A percentile compares a stretch with the other conserved stretches of the same genome.
Evolutionary conservation across 1,139 yeast genomes (phyloP).

Genomic region (Arxiozyma telluris): DNA sequence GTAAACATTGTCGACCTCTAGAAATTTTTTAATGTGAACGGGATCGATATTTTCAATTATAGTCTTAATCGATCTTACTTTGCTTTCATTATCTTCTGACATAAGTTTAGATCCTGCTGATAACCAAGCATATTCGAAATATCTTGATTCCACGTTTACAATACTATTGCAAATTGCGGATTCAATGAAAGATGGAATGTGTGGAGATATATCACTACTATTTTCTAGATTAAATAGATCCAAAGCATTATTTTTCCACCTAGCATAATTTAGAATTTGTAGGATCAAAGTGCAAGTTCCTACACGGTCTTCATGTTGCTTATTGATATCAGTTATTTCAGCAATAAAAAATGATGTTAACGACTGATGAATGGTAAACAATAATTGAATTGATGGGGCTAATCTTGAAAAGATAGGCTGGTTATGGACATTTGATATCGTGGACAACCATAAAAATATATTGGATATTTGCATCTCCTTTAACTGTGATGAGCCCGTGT

Average conservation of each 20-base stretch:
- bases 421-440: conserved; percentile 36
- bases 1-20: conserved; percentile 34
- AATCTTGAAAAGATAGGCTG: conserved; percentile 44
- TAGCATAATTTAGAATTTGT: conserved; percentile 55
- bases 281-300: conserved; percentile 64
- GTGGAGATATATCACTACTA: conserved; percentile 36
- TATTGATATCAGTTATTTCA: conserved; percentile 55
- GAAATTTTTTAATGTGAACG: conserved; percentile 18
- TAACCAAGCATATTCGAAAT: conserved; percentile 35
- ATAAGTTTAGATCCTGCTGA: conserved; percentile 16
- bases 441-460: conserved; percentile 59
- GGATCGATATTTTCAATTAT: conserved; percentile 18
- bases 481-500: conserved; percentile 19
- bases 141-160: conserved; percentile 71
- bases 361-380: conserved; percentile 60
- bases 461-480: conserved; percentile 59
- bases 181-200: conserved; percentile 80
- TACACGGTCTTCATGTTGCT: conserved; percentile 50
- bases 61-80: conserved; percentile 13
- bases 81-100: background rate
- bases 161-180: conserved; percentile 70
- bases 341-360: conserved; percentile 55
- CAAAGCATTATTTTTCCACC: conserved; percentile 58
- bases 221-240: conserved; percentile 40
- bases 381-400: conserved; percentile 61